Base-by-base conservation (phyloP, 2,329 filamentous ascomycete species). In the Fusarium caatingaense region DNA sequence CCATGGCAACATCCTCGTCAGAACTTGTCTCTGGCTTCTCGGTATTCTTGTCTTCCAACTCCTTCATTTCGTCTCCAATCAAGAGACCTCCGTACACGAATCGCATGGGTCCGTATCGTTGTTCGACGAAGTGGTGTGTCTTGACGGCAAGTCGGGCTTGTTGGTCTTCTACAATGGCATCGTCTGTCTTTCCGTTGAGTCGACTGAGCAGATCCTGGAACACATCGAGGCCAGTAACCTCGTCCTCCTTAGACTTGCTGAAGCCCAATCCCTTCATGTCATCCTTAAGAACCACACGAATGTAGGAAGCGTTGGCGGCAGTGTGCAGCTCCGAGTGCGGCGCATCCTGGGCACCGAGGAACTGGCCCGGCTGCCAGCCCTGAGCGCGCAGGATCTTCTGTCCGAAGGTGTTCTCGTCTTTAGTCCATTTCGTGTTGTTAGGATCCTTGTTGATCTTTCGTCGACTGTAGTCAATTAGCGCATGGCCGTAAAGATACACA, bases 391-490 rank as follows among this genome's bases (percentile, higher is more conserved):
- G 89, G 72, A 98, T 95, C 77, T 90, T 93, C 79, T 97, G 94
- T 73, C 96, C 96, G 79, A 96, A 98, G 56, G 89, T 91, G 60
- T 87, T 87, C 70, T 91, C 93, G 78, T 94, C 91, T 76, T 91
- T 90, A 60, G 91, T 90, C 96, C 96, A 99, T 86, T 88, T 89
- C 49, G 93, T 97, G 80, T 98, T 99, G 83, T 98, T 98, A 10
- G 96, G 96, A 81, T 99, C 96, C 78, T 92, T 87, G 72, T 91
- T 92, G 77, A 98, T 90, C 82, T 95, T 97, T 49, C 85, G 74
- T 55, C 80, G 79, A 56, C 80, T 81, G 54, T 13, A 27, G 21
- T 18, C 12, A 25, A 55, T 74, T 64, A 76, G 73, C 20, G 45
- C 48, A 66, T 49, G 15, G 2, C 48, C 4, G 21, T 25, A 16